These are phyloP conservation scores for Ramaria sp. DNA, from an alignment of 768 basidiomycete genomes.

Conservation along the genomic window DNA sequence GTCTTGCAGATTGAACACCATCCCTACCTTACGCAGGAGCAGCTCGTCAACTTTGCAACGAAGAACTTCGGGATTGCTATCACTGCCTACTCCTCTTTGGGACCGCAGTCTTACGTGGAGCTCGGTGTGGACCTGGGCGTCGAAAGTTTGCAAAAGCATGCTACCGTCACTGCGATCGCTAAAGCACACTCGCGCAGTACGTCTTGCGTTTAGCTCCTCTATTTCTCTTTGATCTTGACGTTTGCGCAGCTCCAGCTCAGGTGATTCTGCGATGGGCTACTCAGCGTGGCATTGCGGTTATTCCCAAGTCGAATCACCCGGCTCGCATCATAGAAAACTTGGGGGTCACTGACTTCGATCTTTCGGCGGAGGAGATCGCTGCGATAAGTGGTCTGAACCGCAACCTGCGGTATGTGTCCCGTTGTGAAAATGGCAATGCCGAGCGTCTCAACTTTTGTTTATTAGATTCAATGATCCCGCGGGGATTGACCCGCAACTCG, in stretches of 20 bases:
- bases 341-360: constrained; percentile 33
- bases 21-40: constrained; percentile 43
- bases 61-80: constrained; percentile 33
- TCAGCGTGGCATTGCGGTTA: constrained; percentile 60
- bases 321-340: constrained; percentile 44
- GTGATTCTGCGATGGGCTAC: constrained; percentile 73
- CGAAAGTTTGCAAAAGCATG: constrained; percentile 43
- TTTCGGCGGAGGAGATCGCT: constrained; percentile 48
- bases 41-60: constrained; percentile 33
- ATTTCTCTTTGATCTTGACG: background rate
- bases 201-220: constrained; percentile 6
- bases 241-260: constrained; percentile 37
- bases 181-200: constrained; percentile 42
- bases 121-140: constrained; percentile 46
- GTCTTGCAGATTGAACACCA: constrained; percentile 54
- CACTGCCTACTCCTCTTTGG: constrained; percentile 49
- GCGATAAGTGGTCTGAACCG: constrained; percentile 49
- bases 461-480: constrained; percentile 60
- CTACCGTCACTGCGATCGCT: constrained; percentile 35
- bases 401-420: constrained; percentile 40
- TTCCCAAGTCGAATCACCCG: constrained; percentile 56
- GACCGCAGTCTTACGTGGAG: constrained; percentile 50
- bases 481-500: constrained; percentile 52
- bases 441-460: background rate
- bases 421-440: background rate